Evolutionary conservation across 805 yeast species (phyloP), one percentile per base, ranked within the genome.

Genomic region (Candida nitratophila): DNA sequence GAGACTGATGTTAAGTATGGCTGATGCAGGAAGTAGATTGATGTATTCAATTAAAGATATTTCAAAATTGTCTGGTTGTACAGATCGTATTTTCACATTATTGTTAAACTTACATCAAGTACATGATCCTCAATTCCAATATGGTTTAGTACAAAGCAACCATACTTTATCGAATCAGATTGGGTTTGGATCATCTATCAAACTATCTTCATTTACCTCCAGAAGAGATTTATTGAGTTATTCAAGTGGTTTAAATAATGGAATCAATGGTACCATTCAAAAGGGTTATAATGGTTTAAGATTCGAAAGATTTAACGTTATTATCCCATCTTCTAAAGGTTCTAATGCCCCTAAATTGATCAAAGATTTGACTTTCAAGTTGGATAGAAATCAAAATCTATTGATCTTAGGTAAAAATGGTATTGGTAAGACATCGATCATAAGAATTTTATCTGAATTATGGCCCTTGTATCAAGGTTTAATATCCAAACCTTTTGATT

Each of bases 31-130:
- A 4, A 84, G 95, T 14, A 73, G 96, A 52, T 74, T 90, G 65
- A 89, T 90, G 96, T 88, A 87, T 63, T 88, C 97, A 2, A 85
- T 89, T 52, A 90, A 90, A 61, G 96, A 89, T 63, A 75, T 90
- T 20, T 84, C 93, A n/a, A 90, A 83, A 60, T 73, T 90, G 44
- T 86, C 96, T 1, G 96, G 97, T 12, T 84, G 86, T 59, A 87
- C 96, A 0, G 91, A 87, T 54, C 69, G 96, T 50, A 84, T 90
- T 4, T 90, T 86, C 65, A 76, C 78, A 17, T 69, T 90, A 42
- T 67, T 90, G 44, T 71, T 84, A n/a, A 80, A 81, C 26, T 69
- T 90, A 47, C 96, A 90, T 64, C 77, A 85, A 56, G 91, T 84
- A 15, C 95, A 88, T 59, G 83, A 89, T 32, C 68, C 70, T 16